Evolutionary conservation across 1,284 basidiomycete species (phyloP), one percentile per base, ranked within the genome.

Genomic region (Agroathelia rolfsii): DNA sequence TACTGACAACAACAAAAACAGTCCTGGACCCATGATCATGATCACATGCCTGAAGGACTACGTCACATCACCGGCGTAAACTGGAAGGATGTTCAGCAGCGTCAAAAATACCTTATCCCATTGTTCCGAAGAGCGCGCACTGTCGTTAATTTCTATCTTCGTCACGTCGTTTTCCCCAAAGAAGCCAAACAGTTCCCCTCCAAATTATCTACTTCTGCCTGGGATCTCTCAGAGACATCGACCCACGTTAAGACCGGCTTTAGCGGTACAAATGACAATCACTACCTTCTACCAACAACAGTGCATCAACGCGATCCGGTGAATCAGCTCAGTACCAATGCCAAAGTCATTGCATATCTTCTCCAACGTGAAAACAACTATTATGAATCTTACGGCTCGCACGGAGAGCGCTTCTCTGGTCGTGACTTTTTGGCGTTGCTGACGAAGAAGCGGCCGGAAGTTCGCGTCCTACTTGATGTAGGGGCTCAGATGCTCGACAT

Each of bases 401-500:
- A n/a, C n/a, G 53, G 50, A 1, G 42, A 46, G 5, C 44, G 43
- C 9, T 41, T 48, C 5, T 52, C 48, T 1, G 53, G 58, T 0
- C 17, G n/a, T 1, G 46, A 53, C 17, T 55, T 69, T 36, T 35
- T 74, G 1, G 9, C 52, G 0, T 36, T 50, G 5, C 11, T 72
- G 2, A 48, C 52, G 1, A 4, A 32, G 1, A 55, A 66, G 36
- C 23, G 37, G 0, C 61, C 59, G 0, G 43, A 54, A 10, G 55
- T 69, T 13, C 55, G 51, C 6, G 66, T 72, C 1, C 41, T 72
- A n/a, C 47, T 75, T 11, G 70, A 73, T 24, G 65, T 73, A 9
- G 71, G 72, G 1, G 70, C 72, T 0, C 72, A 74, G 38, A 68
- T 74, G 50, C 48, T 75, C 6, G 71, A 74, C 28, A 43, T 70